These are phyloP conservation scores for Ilyonectria robusta DNA, from an alignment of 2,329 filamentous ascomycete genomes.

Conservation along the genomic window DNA sequence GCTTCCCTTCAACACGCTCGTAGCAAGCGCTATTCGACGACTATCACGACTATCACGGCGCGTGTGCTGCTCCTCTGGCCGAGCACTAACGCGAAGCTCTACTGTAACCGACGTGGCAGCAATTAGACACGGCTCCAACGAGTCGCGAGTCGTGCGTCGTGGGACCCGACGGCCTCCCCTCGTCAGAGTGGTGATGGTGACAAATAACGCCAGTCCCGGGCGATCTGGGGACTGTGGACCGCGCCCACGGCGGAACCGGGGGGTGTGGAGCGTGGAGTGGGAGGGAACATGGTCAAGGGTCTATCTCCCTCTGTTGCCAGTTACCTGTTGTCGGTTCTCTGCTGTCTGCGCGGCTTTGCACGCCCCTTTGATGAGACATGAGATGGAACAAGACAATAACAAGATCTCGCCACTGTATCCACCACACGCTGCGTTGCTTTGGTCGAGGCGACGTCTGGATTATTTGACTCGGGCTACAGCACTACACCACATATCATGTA, in stretches of 20 bases:
- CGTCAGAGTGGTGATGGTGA: slow-evolving; percentile 5
- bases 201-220: slow-evolving; percentile 20
- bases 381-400: slow-evolving; percentile 10
- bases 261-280: not conserved
- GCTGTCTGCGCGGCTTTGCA: slow-evolving; percentile 1
- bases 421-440: not conserved
- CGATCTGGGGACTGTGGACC: slow-evolving; percentile 25
- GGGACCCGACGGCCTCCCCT: not conserved
- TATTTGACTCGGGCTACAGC: not conserved
- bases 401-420: not conserved
- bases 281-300: not conserved
- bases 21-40: not conserved
- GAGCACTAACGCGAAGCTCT: slow-evolving; percentile 33
- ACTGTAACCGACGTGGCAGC: slow-evolving; percentile 17
- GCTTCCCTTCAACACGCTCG: not conserved
- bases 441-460: slow-evolving; percentile 4
- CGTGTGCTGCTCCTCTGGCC: slow-evolving; percentile 5
- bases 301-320: slow-evolving; percentile 10
- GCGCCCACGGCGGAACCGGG: not conserved
- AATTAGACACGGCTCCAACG: slow-evolving; percentile 36
- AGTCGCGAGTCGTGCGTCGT: slow-evolving; percentile 7
- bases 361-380: slow-evolving; percentile 19
- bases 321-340: not conserved
- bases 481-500: not conserved
- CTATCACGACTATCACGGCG: slow-evolving; percentile 10